Evolutionary conservation across 345 rosid species (phyloP), one percentile per base, ranked within the genome.

Genomic region (Linum usitatissimum): DNA sequence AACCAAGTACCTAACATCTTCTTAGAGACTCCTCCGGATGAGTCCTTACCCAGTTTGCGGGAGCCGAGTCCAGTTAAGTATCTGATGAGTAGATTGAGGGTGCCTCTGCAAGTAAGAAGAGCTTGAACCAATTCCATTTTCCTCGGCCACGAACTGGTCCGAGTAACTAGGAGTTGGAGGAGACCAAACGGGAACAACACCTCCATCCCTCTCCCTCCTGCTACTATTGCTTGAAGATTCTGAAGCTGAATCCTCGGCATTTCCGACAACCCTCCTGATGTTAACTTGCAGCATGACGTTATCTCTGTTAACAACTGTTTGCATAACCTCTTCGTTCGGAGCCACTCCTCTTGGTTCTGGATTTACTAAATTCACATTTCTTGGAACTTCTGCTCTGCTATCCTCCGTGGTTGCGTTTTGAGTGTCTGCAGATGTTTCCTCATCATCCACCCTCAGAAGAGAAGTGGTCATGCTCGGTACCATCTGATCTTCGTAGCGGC

Each of bases 141-240:
- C 99, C 28, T 93, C 97, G 40, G 82, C 81, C 38, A 62, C 71
- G 55, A 83, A 80, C 76, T 87, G 96, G 68, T 89, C 97, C 3
- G 97, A 83, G 83, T 77, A 87, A 66, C 81, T 77, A 31, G 93
- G 61, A 65, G 84, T 28, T 63, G 84, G 64, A 17, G 90, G 95
- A 54, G 96, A 86, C 99, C 99, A 93, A 57, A 87, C 96, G 1
- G 99, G 99, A 68, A 93, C 96, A 14, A 86, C 77, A 39, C 86
- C 91, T 67, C 99, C 94, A n/a, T 87, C 93, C 72, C 98, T 78
- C 71, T 83, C 96, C 76, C 97, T 87, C 76, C 91, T 74, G 66
- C 71, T 73, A 58, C 80, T 78, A 70, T 12, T 55, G 59, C 85
- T 87, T 0, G 97, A 89, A 23, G 99, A 93, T 75, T 93, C 97